Percentiles rank a stretch among this genome's conserved stretches.
Evolutionary conservation across 176 grass and related monocot species (phyloP).

Genomic region (Bolboschoenus planiculmis): DNA sequence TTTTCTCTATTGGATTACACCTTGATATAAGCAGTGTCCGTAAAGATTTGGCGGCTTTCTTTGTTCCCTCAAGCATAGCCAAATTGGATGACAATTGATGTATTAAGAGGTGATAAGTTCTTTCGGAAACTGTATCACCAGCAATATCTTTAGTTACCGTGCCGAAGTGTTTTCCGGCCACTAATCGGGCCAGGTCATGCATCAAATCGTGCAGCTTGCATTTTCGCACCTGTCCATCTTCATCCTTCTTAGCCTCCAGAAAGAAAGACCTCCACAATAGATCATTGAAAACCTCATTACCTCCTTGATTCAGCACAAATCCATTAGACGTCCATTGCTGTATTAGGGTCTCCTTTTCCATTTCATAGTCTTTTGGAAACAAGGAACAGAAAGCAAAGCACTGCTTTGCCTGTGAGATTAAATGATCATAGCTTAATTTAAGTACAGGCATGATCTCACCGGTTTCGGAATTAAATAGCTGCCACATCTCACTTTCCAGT

Average conservation of each 20-base stretch:
- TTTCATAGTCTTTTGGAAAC: constrained; percentile 22
- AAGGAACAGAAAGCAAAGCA: constrained; percentile 27
- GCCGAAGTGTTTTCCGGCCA: constrained; percentile 11
- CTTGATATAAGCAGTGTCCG: constrained; percentile 4
- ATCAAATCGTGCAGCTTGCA: constrained; percentile 33
- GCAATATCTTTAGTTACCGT: background rate
- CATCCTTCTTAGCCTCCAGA: constrained; percentile 11
- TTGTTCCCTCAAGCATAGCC: background rate
- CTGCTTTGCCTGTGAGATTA: background rate
- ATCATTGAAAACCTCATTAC: constrained; percentile 18
- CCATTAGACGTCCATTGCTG: constrained; percentile 21
- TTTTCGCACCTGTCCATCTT: background rate
- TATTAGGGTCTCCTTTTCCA: constrained; percentile 20
- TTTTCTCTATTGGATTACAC: constrained; percentile 1
- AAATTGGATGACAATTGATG: background rate
- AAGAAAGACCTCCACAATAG: constrained; percentile 29
- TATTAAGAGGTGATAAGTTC: constrained; percentile 11
- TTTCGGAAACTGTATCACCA: background rate
- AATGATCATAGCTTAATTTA: constrained; percentile 21
- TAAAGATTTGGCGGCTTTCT: constrained; percentile 21
- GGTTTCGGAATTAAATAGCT: background rate
- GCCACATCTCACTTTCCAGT: constrained; percentile 26
- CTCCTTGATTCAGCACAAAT: background rate
- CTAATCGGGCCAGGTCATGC: constrained; percentile 12
- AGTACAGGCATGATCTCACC: constrained; percentile 17